phyloP scores from a whole-genome alignment of 1,139 yeast species.

The Candida neerlandica region DNA sequence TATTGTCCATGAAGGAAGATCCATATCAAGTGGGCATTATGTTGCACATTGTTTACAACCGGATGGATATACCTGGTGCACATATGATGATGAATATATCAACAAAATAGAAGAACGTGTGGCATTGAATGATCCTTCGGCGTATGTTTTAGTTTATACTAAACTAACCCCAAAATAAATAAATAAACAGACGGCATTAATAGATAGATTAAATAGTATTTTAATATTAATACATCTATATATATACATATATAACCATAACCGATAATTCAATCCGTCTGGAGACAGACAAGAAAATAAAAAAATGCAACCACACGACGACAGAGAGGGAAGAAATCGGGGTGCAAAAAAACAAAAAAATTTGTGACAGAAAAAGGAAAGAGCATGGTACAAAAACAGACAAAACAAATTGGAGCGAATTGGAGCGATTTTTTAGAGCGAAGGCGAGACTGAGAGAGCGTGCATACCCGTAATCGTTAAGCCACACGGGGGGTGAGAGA shows the following conservation, averaged over 20 bases:
- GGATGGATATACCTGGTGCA: slow-evolving; percentile 79
- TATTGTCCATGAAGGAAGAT: slow-evolving; percentile 92
- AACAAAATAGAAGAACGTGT: slow-evolving; percentile 70
- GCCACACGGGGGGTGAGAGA: too few relatives aligned
- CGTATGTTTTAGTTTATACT: slow-evolving; percentile 85
- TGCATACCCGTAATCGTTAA: too few relatives aligned
- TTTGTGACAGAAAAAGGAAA: not conserved
- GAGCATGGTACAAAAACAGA: too few relatives aligned
- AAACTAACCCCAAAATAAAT: slow-evolving; percentile 52
- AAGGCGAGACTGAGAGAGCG: not conserved
- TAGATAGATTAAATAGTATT: slow-evolving; percentile 2
- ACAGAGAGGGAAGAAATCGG: not conserved
- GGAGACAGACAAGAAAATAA: not conserved
- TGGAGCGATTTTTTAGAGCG: too few relatives aligned
- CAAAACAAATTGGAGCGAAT: too few relatives aligned
- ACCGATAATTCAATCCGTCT: too few relatives aligned
- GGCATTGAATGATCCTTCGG: slow-evolving; percentile 82
- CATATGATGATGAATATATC: slow-evolving; percentile 90
- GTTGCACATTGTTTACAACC: slow-evolving; percentile 91
- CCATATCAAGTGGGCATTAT: slow-evolving; percentile 91
- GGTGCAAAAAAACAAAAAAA: slow-evolving; percentile 1
- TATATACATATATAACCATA: not conserved
- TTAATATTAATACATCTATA: not conserved
- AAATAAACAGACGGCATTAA: slow-evolving; percentile 13
- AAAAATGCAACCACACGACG: not conserved